Evolutionary conservation across 1,284 basidiomycete species (phyloP).

Genomic region (Mycosarcoma maydis): DNA sequence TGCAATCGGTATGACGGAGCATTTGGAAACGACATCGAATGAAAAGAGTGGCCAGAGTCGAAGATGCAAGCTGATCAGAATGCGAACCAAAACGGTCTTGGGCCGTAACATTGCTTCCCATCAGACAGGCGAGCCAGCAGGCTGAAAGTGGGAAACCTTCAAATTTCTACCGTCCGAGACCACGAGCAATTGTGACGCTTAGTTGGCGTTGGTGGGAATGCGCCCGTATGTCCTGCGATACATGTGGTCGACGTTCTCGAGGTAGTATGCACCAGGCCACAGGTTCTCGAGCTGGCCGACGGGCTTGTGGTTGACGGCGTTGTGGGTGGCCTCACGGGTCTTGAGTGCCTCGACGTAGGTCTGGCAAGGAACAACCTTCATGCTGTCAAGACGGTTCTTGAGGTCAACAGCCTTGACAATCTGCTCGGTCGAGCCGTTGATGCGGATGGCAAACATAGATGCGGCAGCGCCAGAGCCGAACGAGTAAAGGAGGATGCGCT

Average conservation of each 20-base stretch:
- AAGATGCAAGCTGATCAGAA: constrained; percentile 2
- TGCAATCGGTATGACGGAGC: constrained; percentile 1
- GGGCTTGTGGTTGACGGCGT: constrained; percentile 85
- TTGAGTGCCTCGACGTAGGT: constrained; percentile 81
- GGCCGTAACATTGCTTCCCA: too few species aligned
- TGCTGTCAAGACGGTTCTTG: constrained; percentile 78
- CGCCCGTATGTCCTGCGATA: constrained; percentile 85
- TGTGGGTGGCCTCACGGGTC: constrained; percentile 88
- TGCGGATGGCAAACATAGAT: constrained; percentile 85
- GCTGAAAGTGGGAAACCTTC: neutral
- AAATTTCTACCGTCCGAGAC: too few species aligned
- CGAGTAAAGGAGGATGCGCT: constrained; percentile 82
- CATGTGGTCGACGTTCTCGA: constrained; percentile 88
- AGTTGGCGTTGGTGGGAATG: constrained; percentile 46
- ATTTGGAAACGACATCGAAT: neutral
- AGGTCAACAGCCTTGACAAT: constrained; percentile 84
- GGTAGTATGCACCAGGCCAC: constrained; percentile 93
- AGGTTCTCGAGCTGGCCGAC: constrained; percentile 88
- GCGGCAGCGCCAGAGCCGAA: constrained; percentile 93
- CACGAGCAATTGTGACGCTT: constrained; percentile 4
- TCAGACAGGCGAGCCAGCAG: too few species aligned
- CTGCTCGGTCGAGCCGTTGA: constrained; percentile 84
- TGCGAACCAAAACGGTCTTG: too few species aligned
- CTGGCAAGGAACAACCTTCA: constrained; percentile 90
- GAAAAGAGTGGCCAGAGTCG: neutral